Evolutionary conservation across 192 early-diverging fungal genomes (phyloP).

Genomic region (Coemansia sp.): DNA sequence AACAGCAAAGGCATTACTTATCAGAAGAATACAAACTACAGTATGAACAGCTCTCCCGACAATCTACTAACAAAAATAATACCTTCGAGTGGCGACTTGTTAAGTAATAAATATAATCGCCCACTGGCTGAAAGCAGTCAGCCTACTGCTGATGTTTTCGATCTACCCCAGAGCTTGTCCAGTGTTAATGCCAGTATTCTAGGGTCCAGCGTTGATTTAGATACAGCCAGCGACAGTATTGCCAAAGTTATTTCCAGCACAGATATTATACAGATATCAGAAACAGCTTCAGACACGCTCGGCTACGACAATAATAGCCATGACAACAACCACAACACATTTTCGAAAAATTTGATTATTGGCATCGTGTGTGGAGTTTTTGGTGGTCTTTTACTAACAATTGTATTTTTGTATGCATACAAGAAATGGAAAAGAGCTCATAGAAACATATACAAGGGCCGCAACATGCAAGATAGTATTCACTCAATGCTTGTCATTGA

Average conservation of each 20-base stretch:
- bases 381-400: background rate
- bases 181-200: no score
- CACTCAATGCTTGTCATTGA: background rate
- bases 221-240: no score
- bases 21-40: background rate
- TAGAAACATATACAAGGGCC: background rate
- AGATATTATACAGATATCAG: background rate
- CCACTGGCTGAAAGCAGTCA: background rate
- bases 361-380: background rate
- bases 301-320: background rate
- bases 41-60: background rate
- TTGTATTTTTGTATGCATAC: no score
- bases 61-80: background rate
- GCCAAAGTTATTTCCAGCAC: no score
- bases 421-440: background rate
- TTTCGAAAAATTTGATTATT: conserved; percentile 1
- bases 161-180: no score
- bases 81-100: background rate
- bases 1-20: background rate
- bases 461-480: no score
- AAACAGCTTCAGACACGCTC: no score
- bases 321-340: no score
- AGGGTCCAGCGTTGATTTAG: no score
- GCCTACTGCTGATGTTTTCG: no score
- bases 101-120: background rate